Evolutionary conservation across 441 rosid species (phyloP), one percentile per base, ranked within the genome.

Genomic region (Gossypium davidsonii): DNA sequence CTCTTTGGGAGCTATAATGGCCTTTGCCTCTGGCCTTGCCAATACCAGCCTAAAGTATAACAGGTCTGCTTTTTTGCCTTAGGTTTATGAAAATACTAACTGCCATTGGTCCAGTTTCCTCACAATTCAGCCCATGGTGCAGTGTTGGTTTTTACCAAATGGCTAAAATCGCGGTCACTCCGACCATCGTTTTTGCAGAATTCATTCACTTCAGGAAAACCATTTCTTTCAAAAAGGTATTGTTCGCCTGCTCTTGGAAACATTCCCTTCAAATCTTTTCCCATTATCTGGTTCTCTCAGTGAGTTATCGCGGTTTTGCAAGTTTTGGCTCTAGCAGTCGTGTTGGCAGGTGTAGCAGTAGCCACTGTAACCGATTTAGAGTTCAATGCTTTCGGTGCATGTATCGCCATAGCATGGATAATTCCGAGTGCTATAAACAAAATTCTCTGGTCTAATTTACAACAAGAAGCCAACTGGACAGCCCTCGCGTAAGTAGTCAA

Each of bases 101-200:
- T 6, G 53, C 28, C 5, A n/a, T 42, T 42, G 9, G 34, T 3
- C 60, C 17, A 14, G 0, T 25, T 18, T 72, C 53, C 77, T 80
- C 49, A 42, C 74, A 49, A 42, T 55, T 53, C 49, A 71, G 76
- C 25, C 74, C 64, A 20, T 62, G 9, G 56, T 67, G 82, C 88
- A 91, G 99, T 5, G 88, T 95, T 61, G 99, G 99, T 74, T 91
- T 95, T 84, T 95, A 95, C 80, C 99, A 92, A 78, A 91, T 95
- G 99, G 91, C 95, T 61, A 92, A 95, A 86, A 95, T 95, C 56
- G 98, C 98, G 1, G 99, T 92, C 68, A 95, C 98, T 68, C 99
- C 99, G 15, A 88, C 98, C 25, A 90, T 95, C 75, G 96, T 90
- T 64, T 85, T 95, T 62, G 88, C 93, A 1, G 99, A 95, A 77